Evolutionary conservation across 2,329 filamentous ascomycete genomes (phyloP).

Genomic region (Nothophaeocryptopus gaeumannii): DNA sequence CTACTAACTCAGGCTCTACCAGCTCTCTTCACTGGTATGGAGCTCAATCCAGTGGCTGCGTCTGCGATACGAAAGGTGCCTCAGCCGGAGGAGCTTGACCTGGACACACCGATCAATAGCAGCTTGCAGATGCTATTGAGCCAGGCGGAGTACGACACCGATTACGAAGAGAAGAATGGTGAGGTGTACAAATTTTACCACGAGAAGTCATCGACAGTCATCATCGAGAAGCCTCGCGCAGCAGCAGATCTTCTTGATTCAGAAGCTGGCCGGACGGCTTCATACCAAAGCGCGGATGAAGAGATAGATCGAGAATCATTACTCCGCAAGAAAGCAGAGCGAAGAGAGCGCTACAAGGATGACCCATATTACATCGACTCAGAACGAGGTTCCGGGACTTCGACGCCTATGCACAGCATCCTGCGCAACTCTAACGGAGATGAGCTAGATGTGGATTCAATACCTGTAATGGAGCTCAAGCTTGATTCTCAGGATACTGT

Average conservation of each 20-base stretch:
- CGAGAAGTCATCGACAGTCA: constrained; percentile 36
- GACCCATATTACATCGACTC: constrained; percentile 89
- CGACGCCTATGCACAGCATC: constrained; percentile 77
- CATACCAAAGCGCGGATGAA: constrained; percentile 45
- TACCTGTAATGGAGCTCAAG: constrained; percentile 91
- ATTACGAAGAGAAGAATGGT: constrained; percentile 41
- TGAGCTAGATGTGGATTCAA: constrained; percentile 85
- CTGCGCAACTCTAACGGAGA: constrained; percentile 65
- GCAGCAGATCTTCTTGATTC: constrained; percentile 46
- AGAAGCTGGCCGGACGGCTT: constrained; percentile 32
- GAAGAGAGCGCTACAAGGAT: constrained; percentile 78
- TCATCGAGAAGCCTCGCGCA: constrained; percentile 27
- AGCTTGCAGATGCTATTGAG: constrained; percentile 66
- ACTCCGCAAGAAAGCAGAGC: constrained; percentile 71
- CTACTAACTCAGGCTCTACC: constrained; percentile 89
- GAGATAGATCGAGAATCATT: constrained; percentile 72
- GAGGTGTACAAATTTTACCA: constrained; percentile 48
- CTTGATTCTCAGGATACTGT: constrained; percentile 50
- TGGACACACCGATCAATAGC: constrained; percentile 78
- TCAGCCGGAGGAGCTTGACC: constrained; percentile 68
- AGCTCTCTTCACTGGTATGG: constrained; percentile 77
- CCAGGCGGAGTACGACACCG: constrained; percentile 46
- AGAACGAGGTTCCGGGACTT: constrained; percentile 53
- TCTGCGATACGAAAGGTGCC: constrained; percentile 86
- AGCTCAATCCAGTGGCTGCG: constrained; percentile 84